Conservation (phyloP, 768 basidiomycete species). For the Piloderma croceum region DNA sequence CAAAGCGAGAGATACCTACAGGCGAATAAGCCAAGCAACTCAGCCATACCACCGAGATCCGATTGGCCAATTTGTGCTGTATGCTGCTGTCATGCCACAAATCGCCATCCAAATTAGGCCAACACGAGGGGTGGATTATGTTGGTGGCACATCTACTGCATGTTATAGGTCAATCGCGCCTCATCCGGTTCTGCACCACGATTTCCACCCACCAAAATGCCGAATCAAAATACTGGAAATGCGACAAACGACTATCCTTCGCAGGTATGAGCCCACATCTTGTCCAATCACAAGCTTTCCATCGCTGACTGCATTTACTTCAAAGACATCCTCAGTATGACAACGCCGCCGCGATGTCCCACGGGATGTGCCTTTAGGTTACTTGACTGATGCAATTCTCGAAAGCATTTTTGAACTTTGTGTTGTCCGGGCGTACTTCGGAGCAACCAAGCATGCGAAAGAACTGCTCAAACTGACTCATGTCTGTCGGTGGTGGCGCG, state of each 20-base stretch:
- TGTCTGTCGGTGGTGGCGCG: slow-evolving; percentile 35
- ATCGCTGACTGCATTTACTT: slow-evolving; percentile 24
- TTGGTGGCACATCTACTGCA: no score
- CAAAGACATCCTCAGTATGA: slow-evolving; percentile 24
- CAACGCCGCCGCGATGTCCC: slow-evolving; percentile 23
- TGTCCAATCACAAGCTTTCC: slow-evolving; percentile 3
- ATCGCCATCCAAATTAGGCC: no score
- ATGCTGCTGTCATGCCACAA: no score
- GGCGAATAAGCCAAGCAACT: no score
- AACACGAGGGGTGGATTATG: no score
- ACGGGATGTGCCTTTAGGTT: slow-evolving; percentile 23
- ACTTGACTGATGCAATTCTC: slow-evolving; percentile 36
- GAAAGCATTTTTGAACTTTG: slow-evolving; percentile 36
- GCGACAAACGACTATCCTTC: neutral
- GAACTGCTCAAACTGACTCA: slow-evolving; percentile 36
- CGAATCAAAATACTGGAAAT: no score
- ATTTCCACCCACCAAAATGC: no score
- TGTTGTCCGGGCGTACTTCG: slow-evolving; percentile 30
- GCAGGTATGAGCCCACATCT: neutral
- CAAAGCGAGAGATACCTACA: no score
- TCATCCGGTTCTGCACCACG: no score
- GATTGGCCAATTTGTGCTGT: no score
- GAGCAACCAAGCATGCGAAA: slow-evolving; percentile 22
- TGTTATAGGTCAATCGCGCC: no score
- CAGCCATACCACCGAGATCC: no score